Base-by-base conservation (phyloP, 192 early-diverging fungal species). In the Thamnidium elegans region DNA sequence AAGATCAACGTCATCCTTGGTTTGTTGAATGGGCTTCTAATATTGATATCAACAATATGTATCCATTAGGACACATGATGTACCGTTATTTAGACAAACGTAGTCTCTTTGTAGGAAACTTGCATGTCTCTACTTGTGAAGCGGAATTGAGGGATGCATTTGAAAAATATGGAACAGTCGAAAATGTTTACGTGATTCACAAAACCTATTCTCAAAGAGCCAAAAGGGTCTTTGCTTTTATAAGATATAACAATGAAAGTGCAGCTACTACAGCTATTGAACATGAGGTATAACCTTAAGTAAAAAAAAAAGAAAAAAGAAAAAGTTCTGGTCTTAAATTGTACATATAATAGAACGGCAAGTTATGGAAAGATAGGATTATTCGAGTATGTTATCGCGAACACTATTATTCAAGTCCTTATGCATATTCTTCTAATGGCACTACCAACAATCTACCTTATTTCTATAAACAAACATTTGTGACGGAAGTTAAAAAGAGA, bases 11-110 rank as follows among this genome's bases (percentile, higher is more conserved):
- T 42, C 26, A 26, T 23, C 7, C 62, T 7, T 86, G 85, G 81
- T 67, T 74, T 0, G 76, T 86, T 8, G 88, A 92, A 72, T 92
- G 90, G 89, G 84, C 75, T 44, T 70, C 73, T 6, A 78, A 83
- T 47, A 36, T 78, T 0, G 61, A 74, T 15, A 10, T 39, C 36
- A 39, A 4, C 9, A 39, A 39, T 48, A 42, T 2, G 21, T 13
- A 15, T 7, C 32, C 0, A 11, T 5, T 8, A 51, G 20, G 7
- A n/a, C 65, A 45, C 20, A 50, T 3, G 7, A 31, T 7, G 20
- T 30, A 3, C 5, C 46, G 4, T 10, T 75, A 73, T 11, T 71
- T 78, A 45, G 85, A 88, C 50, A 78, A 75, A n/a, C 48, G 55
- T 6, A 73, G 83, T 45, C 74, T 92, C 17, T 88, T 86, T 68